A percentile compares a stretch with the other conserved stretches of the same genome.
Conservation (phyloP, 208 protist species). For the Porcisia hertigi region DNA sequence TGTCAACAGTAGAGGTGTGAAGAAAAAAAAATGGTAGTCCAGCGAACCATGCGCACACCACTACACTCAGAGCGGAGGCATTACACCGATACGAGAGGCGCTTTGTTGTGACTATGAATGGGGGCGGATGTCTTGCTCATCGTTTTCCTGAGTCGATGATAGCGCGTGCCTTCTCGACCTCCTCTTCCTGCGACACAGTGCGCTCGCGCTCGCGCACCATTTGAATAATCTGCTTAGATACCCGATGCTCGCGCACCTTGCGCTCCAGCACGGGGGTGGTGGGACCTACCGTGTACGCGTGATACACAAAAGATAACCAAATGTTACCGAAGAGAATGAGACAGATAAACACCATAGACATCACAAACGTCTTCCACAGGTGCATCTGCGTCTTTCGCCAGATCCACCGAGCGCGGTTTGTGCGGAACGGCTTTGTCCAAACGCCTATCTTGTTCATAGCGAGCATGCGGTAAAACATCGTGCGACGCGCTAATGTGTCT, state of each 20-base stretch:
- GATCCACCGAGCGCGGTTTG: constrained; percentile 75
- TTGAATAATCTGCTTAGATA: constrained; percentile 91
- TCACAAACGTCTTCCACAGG: constrained; percentile 87
- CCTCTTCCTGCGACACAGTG: constrained; percentile 67
- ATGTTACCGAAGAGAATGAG: constrained; percentile 81
- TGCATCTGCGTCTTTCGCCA: constrained; percentile 88
- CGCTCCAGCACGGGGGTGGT: constrained; percentile 86
- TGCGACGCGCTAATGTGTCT: constrained; percentile 81
- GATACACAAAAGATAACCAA: constrained; percentile 88
- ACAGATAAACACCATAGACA: constrained; percentile 85
- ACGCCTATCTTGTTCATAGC: constrained; percentile 86
- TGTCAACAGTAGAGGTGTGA: not conserved
- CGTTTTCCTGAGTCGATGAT: constrained; percentile 71
- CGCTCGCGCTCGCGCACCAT: constrained; percentile 90
- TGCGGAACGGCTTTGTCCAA: constrained; percentile 85
- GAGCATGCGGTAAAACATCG: constrained; percentile 86
- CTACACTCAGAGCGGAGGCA: not conserved
- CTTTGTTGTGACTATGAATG: not conserved
- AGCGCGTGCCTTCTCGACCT: constrained; percentile 54
- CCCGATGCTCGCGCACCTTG: constrained; percentile 89
- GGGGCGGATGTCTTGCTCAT: not conserved
- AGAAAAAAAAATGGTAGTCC: not conserved
- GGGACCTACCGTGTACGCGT: constrained; percentile 88
- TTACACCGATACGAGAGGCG: not conserved
- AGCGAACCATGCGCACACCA: too few species aligned